phyloP scores from a whole-genome alignment of 2,329 filamentous ascomycete species.

The Beauveria scarabaeidicola region DNA sequence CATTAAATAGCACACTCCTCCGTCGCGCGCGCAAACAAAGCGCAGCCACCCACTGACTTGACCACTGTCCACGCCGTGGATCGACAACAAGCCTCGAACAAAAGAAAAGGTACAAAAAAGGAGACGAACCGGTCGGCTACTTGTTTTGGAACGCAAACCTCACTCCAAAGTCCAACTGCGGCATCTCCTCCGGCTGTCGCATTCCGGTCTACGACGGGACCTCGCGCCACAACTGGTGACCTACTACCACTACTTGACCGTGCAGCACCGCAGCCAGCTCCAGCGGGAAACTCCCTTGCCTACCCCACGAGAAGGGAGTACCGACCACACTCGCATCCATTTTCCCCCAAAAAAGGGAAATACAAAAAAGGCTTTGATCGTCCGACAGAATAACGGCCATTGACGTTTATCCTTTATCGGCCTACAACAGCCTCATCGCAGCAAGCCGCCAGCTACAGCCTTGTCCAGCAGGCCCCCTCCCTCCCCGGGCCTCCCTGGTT shows the following conservation, averaged over 20 bases:
- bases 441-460: not conserved
- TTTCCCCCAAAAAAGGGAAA: not conserved
- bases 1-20: not conserved
- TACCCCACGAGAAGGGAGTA: too few relatives aligned
- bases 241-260: not conserved
- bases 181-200: not conserved
- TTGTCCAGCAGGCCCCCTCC: not conserved
- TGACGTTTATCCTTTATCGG: not conserved
- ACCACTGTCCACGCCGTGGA: not conserved
- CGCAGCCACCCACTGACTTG: not conserved
- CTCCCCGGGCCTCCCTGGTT: not conserved
- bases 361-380: not conserved
- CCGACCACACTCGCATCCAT: too few relatives aligned
- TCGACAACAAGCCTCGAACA: not conserved
- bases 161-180: not conserved
- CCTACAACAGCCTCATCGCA: not conserved
- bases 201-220: not conserved
- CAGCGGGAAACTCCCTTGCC: not conserved
- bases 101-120: not conserved
- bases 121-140: not conserved
- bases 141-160: not conserved
- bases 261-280: not conserved
- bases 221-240: not conserved
- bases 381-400: not conserved
- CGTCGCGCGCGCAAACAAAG: not conserved